phyloP scores from a whole-genome alignment of 345 rosid genomes.

The Dovyalis caffra region DNA sequence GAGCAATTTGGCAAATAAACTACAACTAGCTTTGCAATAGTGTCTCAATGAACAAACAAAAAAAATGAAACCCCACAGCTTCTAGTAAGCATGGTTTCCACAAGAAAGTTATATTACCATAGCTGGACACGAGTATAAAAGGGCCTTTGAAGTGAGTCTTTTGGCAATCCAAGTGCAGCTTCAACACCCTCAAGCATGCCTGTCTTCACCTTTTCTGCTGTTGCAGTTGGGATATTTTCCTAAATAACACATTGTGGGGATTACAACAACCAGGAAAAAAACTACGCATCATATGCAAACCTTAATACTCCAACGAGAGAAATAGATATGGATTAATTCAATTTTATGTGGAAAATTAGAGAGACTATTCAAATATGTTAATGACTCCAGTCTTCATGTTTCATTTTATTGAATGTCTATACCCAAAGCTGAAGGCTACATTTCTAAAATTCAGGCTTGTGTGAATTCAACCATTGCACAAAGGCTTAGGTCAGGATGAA shows the following conservation, averaged over 20 bases:
- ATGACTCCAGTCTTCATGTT: no score
- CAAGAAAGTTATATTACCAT: conserved; percentile 44
- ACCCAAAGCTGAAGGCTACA: neutral
- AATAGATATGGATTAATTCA: neutral
- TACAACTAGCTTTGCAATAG: neutral
- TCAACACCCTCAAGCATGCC: conserved; percentile 80
- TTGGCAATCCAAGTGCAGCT: conserved; percentile 63
- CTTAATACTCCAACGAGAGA: neutral
- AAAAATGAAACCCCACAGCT: no score
- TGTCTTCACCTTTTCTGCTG: conserved; percentile 66
- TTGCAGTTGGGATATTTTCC: conserved; percentile 82
- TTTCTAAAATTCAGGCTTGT: neutral
- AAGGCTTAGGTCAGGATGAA: neutral
- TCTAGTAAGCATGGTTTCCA: no score
- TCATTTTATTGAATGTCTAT: neutral
- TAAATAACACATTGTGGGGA: conserved; percentile 7
- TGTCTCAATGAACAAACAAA: no score
- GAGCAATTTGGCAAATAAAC: no score
- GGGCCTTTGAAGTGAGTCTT: conserved; percentile 63
- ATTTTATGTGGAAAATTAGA: no score
- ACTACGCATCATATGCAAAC: neutral
- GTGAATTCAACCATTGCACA: neutral
- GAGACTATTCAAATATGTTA: no score
- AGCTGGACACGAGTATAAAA: conserved; percentile 60
- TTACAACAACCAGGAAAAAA: neutral